Evolutionary conservation across 495 filamentous ascomycete species (phyloP).

Genomic region (Jackrogersella multiformis): DNA sequence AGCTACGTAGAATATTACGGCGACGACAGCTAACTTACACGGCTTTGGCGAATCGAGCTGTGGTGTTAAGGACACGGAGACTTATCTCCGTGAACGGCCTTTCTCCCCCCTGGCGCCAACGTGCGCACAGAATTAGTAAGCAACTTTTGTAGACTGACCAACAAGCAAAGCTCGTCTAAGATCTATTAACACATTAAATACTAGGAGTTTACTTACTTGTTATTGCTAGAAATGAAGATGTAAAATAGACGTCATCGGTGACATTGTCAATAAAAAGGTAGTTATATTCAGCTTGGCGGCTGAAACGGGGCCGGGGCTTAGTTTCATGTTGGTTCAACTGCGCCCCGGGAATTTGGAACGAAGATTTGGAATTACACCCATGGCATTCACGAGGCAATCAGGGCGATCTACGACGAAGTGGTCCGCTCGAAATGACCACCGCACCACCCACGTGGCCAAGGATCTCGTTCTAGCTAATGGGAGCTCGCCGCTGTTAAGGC

Average conservation of each 20-base stretch:
- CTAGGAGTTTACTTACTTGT: background rate
- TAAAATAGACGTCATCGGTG: conserved; percentile 2
- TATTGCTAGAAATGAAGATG: background rate
- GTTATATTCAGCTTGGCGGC: background rate
- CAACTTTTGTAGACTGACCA: background rate
- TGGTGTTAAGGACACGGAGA: background rate
- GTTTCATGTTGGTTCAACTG: background rate
- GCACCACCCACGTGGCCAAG: conserved; percentile 5
- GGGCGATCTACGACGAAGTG: background rate
- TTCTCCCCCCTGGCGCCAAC: background rate
- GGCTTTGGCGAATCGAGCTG: background rate
- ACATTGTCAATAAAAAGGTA: background rate
- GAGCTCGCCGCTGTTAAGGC: background rate
- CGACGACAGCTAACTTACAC: background rate
- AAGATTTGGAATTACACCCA: conserved; percentile 2
- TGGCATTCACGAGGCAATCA: background rate
- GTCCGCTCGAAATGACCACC: background rate
- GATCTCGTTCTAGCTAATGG: background rate
- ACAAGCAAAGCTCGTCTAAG: background rate
- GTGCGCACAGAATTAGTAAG: background rate
- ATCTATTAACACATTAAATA: background rate
- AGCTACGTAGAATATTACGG: background rate
- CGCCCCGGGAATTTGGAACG: background rate
- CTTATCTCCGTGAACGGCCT: too few relatives aligned
- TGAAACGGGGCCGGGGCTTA: background rate